phyloP scores from a whole-genome alignment of 441 rosid species.

The Biscutella auriculata region DNA sequence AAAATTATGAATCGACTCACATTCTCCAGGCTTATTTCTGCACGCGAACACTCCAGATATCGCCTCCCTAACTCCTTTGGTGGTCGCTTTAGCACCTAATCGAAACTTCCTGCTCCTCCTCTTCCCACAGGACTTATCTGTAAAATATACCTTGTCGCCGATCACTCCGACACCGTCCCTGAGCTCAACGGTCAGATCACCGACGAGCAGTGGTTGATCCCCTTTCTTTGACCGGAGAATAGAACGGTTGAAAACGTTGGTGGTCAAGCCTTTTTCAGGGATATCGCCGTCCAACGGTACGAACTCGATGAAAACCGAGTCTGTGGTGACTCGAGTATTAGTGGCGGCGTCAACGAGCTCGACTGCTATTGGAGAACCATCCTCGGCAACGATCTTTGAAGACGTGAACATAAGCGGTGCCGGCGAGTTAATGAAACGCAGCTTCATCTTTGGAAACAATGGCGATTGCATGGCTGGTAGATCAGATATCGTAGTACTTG shows the following conservation, averaged over 20 bases:
- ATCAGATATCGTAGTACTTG: no score
- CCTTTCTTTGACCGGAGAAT: conserved; percentile 40
- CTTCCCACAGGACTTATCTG: conserved; percentile 59
- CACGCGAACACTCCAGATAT: conserved; percentile 47
- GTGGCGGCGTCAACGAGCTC: conserved; percentile 31
- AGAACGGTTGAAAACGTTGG: conserved; percentile 30
- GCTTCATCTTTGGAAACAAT: neutral
- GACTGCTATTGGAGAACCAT: conserved; percentile 26
- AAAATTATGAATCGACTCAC: neutral
- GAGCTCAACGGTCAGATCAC: conserved; percentile 29
- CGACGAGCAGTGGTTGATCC: conserved; percentile 40
- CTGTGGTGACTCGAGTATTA: conserved; percentile 19
- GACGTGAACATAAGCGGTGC: conserved; percentile 30
- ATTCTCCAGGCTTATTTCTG: conserved; percentile 34
- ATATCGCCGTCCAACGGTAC: conserved; percentile 45
- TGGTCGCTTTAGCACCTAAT: conserved; percentile 38
- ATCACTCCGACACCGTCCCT: conserved; percentile 34
- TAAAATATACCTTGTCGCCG: conserved; percentile 36
- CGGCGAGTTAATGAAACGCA: conserved; percentile 27
- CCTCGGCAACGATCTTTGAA: conserved; percentile 25
- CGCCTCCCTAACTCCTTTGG: conserved; percentile 37
- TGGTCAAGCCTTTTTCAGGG: conserved; percentile 33
- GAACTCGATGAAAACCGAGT: conserved; percentile 25
- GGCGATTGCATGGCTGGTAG: no score
- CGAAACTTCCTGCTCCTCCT: conserved; percentile 45